A percentile compares a stretch with the other conserved stretches of the same genome.
phyloP scores from a whole-genome alignment of 495 filamentous ascomycete species.

The Tuber umbilicatum region DNA sequence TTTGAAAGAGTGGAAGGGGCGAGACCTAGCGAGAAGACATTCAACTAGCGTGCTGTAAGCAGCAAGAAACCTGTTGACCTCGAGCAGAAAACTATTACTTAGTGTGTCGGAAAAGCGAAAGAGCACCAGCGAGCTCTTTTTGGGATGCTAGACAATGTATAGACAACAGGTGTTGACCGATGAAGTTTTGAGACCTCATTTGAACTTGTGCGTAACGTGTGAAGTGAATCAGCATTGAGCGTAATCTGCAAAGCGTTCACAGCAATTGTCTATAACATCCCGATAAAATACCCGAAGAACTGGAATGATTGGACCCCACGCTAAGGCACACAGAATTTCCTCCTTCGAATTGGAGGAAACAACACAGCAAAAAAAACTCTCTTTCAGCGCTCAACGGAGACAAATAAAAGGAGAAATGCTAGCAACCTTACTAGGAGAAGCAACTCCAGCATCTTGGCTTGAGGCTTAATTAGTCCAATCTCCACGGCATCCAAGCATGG shows the following conservation, averaged over 20 bases:
- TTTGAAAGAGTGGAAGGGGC: not conserved
- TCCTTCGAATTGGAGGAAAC: too few species aligned
- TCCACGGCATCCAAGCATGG: too few species aligned
- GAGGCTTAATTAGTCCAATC: too few species aligned
- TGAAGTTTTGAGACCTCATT: conserved; percentile 73
- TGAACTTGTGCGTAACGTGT: conserved; percentile 69
- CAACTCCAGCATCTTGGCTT: too few species aligned
- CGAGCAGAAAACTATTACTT: conserved; percentile 43
- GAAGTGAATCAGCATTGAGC: conserved; percentile 57
- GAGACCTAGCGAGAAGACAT: not conserved
- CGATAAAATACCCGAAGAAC: too few species aligned
- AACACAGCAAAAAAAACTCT: too few species aligned
- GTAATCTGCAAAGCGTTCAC: conserved; percentile 31
- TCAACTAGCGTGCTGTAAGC: not conserved
- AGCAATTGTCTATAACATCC: too few species aligned
- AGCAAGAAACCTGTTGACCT: not conserved
- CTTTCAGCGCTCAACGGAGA: too few species aligned
- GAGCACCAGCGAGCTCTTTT: conserved; percentile 65
- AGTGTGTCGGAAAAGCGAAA: conserved; percentile 89
- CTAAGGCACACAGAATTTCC: too few species aligned
- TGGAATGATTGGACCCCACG: too few species aligned
- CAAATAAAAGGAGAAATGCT: too few species aligned
- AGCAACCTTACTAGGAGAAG: too few species aligned
- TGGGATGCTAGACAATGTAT: conserved; percentile 72
- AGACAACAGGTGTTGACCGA: conserved; percentile 78